Base-by-base conservation (phyloP, 352 stramenopile genomes). In the Phytopythium oedochilum region DNA sequence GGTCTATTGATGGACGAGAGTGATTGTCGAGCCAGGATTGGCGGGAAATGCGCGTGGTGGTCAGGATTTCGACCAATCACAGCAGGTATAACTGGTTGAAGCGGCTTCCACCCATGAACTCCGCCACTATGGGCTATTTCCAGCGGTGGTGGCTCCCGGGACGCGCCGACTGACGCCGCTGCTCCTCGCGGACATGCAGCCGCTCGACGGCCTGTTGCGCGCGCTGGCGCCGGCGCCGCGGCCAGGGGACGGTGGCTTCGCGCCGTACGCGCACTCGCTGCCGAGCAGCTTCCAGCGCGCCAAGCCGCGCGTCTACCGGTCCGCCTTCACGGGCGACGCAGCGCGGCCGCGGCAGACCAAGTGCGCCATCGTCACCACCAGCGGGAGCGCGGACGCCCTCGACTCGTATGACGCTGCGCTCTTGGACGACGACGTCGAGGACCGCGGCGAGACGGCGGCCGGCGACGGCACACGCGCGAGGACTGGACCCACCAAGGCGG, bases 281-380 rank as follows among this genome's bases (percentile, higher is more conserved):
- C 75, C 71, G n/a, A 87, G 80, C 40, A 73, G 68, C 59, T 90
- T 90, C 50, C 64, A 67, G 26, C 68, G 75, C 44, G 63, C 70
- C 12, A 86, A 78, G 26, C 77, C 80, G 28, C 69, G 66, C 15
- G 43, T 88, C 0, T 90, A 90, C 53, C 65, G 70, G 22, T 75
- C 36, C 39, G 48, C 36, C 26, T 66, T 70, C 9, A 70, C 63
- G 49, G 63, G 68, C 26, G 46, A 64, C 5, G 44, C 78, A 23
- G 62, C 70, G 2, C 40, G 61, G 15, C 49, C 50, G 28, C 60
- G 64, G 2, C 68, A 83, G 53, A 63, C 57, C 44, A 59, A 61
- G 1, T 86, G 73, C 28, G 59, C 70, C 20, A 64, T 90, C 8
- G 68, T 90, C 32, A 67, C 53, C 14, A 73, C 71, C 20, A 39